Conservation (phyloP, 371 early-diverging fungal species). For the Mucor ambiguus region DNA sequence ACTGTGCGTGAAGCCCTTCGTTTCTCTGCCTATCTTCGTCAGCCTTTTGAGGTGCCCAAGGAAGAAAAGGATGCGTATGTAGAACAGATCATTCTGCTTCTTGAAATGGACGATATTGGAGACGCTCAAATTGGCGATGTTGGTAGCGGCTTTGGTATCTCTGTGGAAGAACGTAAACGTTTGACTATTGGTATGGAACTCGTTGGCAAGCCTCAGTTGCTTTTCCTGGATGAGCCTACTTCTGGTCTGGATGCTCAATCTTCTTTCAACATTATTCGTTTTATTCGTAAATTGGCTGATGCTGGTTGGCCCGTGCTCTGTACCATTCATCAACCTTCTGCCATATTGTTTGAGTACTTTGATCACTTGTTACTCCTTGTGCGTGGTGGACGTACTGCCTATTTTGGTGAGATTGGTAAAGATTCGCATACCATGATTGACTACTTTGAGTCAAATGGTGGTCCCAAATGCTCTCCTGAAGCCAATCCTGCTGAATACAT, state of each 20-base stretch:
- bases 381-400: slow-evolving; percentile 63
- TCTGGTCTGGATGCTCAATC: slow-evolving; percentile 68
- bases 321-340: slow-evolving; percentile 70
- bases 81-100: slow-evolving; percentile 59
- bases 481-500: slow-evolving; percentile 47
- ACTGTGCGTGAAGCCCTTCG: slow-evolving; percentile 66
- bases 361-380: slow-evolving; percentile 69
- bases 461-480: slow-evolving; percentile 44
- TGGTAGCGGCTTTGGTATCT: slow-evolving; percentile 47
- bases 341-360: slow-evolving; percentile 62
- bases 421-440: slow-evolving; percentile 51
- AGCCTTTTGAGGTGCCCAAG: slow-evolving; percentile 49
- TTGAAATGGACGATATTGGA: slow-evolving; percentile 59
- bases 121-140: slow-evolving; percentile 55
- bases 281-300: slow-evolving; percentile 61
- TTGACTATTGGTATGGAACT: slow-evolving; percentile 70
- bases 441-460: slow-evolving; percentile 63
- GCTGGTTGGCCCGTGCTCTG: slow-evolving; percentile 60
- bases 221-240: slow-evolving; percentile 83
- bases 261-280: slow-evolving; percentile 64
- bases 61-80: slow-evolving; percentile 61
- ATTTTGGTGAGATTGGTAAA: slow-evolving; percentile 64
- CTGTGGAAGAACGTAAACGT: slow-evolving; percentile 67
- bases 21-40: slow-evolving; percentile 68
- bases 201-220: slow-evolving; percentile 72